A percentile compares a stretch with the other conserved stretches of the same genome.
Evolutionary conservation across 2,329 filamentous ascomycete genomes (phyloP).

Genomic region (Dactylellina cionopaga): DNA sequence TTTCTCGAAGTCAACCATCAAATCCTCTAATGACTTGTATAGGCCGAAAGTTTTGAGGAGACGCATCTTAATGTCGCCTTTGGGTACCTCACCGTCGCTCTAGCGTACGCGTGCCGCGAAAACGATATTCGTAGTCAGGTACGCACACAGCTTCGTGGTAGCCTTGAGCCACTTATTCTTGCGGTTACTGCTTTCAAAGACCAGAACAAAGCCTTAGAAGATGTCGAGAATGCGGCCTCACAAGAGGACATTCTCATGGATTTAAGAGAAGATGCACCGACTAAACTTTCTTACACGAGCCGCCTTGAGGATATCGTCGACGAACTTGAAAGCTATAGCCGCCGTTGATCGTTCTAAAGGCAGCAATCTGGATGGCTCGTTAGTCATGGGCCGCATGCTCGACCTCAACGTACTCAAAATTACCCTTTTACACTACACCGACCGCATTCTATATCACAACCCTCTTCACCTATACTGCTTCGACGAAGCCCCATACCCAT

Average conservation of each 20-base stretch:
- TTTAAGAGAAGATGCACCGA: conserved; percentile 23
- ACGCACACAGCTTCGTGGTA: conserved; percentile 61
- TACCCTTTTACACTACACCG: too few species aligned
- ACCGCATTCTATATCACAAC: too few species aligned
- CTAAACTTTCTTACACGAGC: conserved; percentile 26
- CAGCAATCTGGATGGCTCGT: too few species aligned
- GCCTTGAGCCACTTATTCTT: conserved; percentile 65
- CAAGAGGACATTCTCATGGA: conserved; percentile 28
- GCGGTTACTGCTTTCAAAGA: conserved; percentile 69
- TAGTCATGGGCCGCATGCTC: background rate
- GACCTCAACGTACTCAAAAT: background rate
- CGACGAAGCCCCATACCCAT: too few species aligned
- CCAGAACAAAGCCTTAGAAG: conserved; percentile 38
- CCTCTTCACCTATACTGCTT: too few species aligned
- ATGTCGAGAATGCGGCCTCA: conserved; percentile 16
- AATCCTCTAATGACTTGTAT: conserved; percentile 7
- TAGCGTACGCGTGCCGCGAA: conserved; percentile 71
- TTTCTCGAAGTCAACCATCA: background rate
- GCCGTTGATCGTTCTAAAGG: too few species aligned
- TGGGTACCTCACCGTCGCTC: conserved; percentile 72
- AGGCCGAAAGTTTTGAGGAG: conserved; percentile 64
- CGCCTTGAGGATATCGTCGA: conserved; percentile 38
- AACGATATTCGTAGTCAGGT: conserved; percentile 62
- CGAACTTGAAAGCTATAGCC: conserved; percentile 18
- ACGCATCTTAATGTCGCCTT: conserved; percentile 70